A percentile compares a stretch with the other conserved stretches of the same genome.
Evolutionary conservation across 805 yeast species (phyloP).

Genomic region (Dipodascus albidus): DNA sequence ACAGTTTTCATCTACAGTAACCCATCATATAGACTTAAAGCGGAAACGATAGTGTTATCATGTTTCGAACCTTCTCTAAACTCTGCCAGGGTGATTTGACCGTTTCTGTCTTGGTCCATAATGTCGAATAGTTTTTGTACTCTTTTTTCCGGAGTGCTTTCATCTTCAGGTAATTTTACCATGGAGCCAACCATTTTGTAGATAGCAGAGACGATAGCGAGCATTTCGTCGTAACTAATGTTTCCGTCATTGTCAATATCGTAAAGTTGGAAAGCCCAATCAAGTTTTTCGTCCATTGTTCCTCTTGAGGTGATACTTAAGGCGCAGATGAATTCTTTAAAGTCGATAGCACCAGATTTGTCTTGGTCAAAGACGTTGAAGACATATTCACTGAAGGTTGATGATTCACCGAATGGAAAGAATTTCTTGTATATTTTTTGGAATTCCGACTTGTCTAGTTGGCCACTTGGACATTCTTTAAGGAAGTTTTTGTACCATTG

Average conservation of each 20-base stretch:
- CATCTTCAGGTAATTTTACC: slow-evolving; percentile 83
- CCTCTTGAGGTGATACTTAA: slow-evolving; percentile 83
- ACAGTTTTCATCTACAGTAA: too few relatives aligned
- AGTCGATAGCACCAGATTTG: slow-evolving; percentile 70
- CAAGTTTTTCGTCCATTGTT: slow-evolving; percentile 66
- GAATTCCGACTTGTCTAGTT: slow-evolving; percentile 75
- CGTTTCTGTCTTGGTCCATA: slow-evolving; percentile 61
- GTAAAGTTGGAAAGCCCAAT: slow-evolving; percentile 83
- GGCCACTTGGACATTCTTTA: slow-evolving; percentile 90
- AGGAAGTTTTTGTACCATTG: slow-evolving; percentile 97
- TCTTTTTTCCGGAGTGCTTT: slow-evolving; percentile 81
- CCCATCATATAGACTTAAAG: slow-evolving; percentile 73
- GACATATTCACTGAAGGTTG: slow-evolving; percentile 77
- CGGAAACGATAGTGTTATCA: slow-evolving; percentile 65
- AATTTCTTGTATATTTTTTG: slow-evolving; percentile 89
- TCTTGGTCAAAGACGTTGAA: slow-evolving; percentile 85
- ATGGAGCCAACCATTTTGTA: slow-evolving; percentile 94
- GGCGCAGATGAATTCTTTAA: slow-evolving; percentile 85
- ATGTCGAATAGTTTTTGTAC: slow-evolving; percentile 68
- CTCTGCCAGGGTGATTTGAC: slow-evolving; percentile 68
- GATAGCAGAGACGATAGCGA: slow-evolving; percentile 67
- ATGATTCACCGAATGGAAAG: slow-evolving; percentile 97
- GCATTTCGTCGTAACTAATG: slow-evolving; percentile 67
- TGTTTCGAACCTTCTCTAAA: slow-evolving; percentile 70
- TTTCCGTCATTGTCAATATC: slow-evolving; percentile 74